Evolutionary conservation across 2,329 filamentous ascomycete species (phyloP), one percentile per base, ranked within the genome.

Genomic region (Beauveria bassiana): DNA sequence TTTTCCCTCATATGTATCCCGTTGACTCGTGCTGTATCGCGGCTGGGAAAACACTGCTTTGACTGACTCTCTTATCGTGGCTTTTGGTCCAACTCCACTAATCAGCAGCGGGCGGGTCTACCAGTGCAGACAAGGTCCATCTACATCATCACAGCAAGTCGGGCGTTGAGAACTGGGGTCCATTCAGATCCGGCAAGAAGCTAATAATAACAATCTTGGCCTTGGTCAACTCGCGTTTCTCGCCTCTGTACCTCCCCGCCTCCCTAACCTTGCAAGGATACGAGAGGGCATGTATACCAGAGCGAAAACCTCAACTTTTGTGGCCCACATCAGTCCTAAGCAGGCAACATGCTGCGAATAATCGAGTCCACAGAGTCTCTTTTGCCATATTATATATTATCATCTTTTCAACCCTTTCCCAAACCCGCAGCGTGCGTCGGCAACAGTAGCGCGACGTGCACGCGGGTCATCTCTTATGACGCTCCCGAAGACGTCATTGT

Each of bases 401-500:
- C 45, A 47, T 14, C 45, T 6, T 47, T 16, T 8, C 10, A n/a
- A 24, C 45, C 22, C 22, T 18, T 46, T 16, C n/a, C 10, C 22
- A 47, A 47, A 47, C 14, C 45, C 14, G 14, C 45, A 9, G 45
- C 45, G 20, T 34, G 12, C 31, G 4, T 34, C 31, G 31, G 45
- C 45, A 22, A 47, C 46, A 28, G 24, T 28, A 49, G 24, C 47
- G 18, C 20, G 10, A 18, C 10, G n/a, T 24, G 24, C 14, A 50
- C 51, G 47, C 47, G 3, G 49, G 34, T 51, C 31, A 38, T 51
- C 42, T 56, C 43, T 56, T 24, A 56, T 56, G 54, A 56, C 54
- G 43, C 54, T 57, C 28, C 54, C 43, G 24, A 34, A 43, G 47
- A 57, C 54, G 54, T 57, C 54, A 57, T 46, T 22, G 42, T 14